phyloP scores from a whole-genome alignment of 371 early-diverging fungal genomes.

The Mucor sp. region DNA sequence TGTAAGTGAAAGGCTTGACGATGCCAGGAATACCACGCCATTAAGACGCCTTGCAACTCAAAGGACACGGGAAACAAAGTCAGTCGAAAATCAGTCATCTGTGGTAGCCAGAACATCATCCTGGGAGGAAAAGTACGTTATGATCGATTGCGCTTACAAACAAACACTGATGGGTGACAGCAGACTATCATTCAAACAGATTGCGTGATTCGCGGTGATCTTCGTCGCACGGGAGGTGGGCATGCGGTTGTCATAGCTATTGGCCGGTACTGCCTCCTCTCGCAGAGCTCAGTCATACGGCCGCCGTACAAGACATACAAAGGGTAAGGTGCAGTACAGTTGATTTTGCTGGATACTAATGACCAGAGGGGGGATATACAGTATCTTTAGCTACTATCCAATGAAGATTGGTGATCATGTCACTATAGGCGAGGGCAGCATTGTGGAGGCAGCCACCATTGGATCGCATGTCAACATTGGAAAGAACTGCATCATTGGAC shows the following conservation, averaged over 20 bases:
- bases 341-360: not conserved
- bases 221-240: slow-evolving; percentile 84
- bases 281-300: slow-evolving; percentile 78
- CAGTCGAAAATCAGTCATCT: slow-evolving; percentile 86
- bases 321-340: slow-evolving; percentile 76
- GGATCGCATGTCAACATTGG: slow-evolving; percentile 92
- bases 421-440: slow-evolving; percentile 84
- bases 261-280: slow-evolving; percentile 87
- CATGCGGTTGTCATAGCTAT: slow-evolving; percentile 88
- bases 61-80: slow-evolving; percentile 96
- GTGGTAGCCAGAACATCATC: slow-evolving; percentile 94
- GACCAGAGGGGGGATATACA: slow-evolving; percentile 11
- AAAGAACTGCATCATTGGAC: slow-evolving; percentile 91
- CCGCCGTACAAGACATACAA: slow-evolving; percentile 97
- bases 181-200: slow-evolving; percentile 92
- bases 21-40: too few species aligned
- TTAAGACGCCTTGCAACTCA: not conserved
- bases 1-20: slow-evolving; percentile 39
- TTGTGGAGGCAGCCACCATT: slow-evolving; percentile 93
- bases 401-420: slow-evolving; percentile 96
- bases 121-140: slow-evolving; percentile 87
- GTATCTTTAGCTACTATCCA: slow-evolving; percentile 89
- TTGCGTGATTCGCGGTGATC: slow-evolving; percentile 92
- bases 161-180: not conserved
- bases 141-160: not conserved